Percentiles rank a stretch among this genome's conserved stretches.
Conservation (phyloP, 2,329 filamentous ascomycete genomes). For the Trichoderma endophyticum region DNA sequence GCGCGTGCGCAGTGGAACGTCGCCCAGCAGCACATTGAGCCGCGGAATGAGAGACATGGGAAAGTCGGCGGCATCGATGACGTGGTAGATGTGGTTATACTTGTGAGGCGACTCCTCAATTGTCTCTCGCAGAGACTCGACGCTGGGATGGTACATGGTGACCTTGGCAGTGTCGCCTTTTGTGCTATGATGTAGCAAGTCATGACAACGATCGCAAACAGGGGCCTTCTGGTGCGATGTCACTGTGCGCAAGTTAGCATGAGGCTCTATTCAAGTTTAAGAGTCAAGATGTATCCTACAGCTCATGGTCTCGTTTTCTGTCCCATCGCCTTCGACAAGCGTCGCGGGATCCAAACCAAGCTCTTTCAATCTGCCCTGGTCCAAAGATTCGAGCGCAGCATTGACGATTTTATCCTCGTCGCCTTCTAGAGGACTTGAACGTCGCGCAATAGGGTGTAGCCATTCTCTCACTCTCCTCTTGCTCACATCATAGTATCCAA, state of each 20-base stretch:
- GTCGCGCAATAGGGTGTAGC: conserved; percentile 27
- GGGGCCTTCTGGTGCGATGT: conserved; percentile 42
- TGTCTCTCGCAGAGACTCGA: conserved; percentile 77
- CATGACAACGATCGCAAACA: conserved; percentile 84
- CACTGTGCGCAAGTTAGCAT: conserved; percentile 12
- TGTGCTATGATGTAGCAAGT: conserved; percentile 70
- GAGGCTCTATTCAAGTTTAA: not conserved
- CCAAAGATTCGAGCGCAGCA: conserved; percentile 42
- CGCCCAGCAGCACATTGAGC: conserved; percentile 65
- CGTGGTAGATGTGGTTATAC: conserved; percentile 91
- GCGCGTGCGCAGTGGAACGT: conserved; percentile 71
- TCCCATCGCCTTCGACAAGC: conserved; percentile 33
- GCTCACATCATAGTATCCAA: conserved; percentile 55
- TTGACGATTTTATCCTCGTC: conserved; percentile 48
- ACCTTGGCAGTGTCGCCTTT: conserved; percentile 45
- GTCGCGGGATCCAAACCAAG: conserved; percentile 46
- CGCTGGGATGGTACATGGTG: conserved; percentile 74
- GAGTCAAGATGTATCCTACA: not conserved
- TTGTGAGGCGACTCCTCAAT: conserved; percentile 85
- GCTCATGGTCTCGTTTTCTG: conserved; percentile 17
- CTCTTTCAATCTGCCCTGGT: conserved; percentile 40
- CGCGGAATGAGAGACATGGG: conserved; percentile 86
- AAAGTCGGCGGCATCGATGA: conserved; percentile 94
- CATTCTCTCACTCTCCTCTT: conserved; percentile 52
- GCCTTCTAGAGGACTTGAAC: conserved; percentile 19